Conservation (phyloP, 257 asterid genomes). For the Capsicum chinense region DNA sequence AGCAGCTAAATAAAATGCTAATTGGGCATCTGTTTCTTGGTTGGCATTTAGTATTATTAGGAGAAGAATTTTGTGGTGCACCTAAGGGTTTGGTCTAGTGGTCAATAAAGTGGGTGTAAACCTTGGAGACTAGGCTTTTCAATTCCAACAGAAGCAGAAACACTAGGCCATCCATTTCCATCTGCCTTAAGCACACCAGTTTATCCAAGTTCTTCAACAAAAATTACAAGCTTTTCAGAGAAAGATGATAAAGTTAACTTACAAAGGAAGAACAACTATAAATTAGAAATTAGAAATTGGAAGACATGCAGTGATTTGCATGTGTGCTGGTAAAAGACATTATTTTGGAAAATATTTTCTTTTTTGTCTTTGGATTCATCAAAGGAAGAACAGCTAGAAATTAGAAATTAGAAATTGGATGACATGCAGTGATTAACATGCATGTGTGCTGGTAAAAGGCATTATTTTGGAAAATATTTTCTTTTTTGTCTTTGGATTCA, state of each 20-base stretch:
- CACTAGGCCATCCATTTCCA: not conserved
- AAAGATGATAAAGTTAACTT: not conserved
- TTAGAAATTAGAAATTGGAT: too few species aligned
- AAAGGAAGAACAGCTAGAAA: too few species aligned
- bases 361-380: not conserved
- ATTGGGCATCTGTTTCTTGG: slow-evolving; percentile 14
- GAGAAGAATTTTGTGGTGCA: not conserved
- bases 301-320: not conserved
- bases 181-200: not conserved
- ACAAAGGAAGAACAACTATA: not conserved
- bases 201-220: not conserved
- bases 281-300: too few species aligned
- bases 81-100: not conserved
- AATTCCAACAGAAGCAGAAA: not conserved
- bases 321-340: not conserved
- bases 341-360: not conserved
- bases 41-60: not conserved
- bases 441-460: not conserved
- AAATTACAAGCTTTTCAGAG: not conserved
- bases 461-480: not conserved
- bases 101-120: not conserved
- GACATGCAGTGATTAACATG: too few species aligned
- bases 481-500: not conserved
- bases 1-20: not conserved
- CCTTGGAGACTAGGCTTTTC: not conserved